Evolutionary conservation across 1,284 basidiomycete species (phyloP), one percentile per base, ranked within the genome.

Genomic region (Cryptococcus sp.): DNA sequence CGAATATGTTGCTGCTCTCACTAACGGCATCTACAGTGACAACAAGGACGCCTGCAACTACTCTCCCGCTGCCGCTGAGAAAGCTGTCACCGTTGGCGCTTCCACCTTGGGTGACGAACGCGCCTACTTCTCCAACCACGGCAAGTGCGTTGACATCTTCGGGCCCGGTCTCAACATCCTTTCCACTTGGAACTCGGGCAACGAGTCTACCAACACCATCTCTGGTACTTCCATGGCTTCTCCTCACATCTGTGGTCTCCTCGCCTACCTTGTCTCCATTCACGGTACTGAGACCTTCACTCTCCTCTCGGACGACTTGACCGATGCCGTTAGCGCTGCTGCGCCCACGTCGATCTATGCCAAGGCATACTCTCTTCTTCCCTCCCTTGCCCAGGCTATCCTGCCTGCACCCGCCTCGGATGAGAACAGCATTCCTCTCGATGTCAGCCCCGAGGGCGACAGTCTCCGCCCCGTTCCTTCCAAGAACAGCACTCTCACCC

Each of bases 111-210:
- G 76, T 50, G 92, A 96, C 72, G 86, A 88, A 61, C 86, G 89
- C 56, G 93, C 93, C 37, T 92, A 91, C 82, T 95, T 94, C 82
- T 89, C 87, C 70, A 91, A 91, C 82, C 82, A 81, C 63, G 89
- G 89, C 46, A 61, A 79, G 64, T 91, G 89, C 70, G 89, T 92
- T 52, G 89, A 93, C 73, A 83, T 93, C 63, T 91, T 91, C 67
- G 90, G 83, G 37, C 91, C 91, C 23, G 89, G 88, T 44, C 71
- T 91, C 63, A 89, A 89, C 81, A 90, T 93, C 69, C 78, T 86
- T 3, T 90, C 89, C 38, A 90, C 88, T 58, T 92, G 85, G 82
- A 89, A 81, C 60, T 83, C 84, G 25, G 81, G 84, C 51, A 75
- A 71, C 51, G 73, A 68, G 16, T 83, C 86, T 52, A 82, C 81